These are phyloP conservation scores for Kernera saxatilis DNA, from an alignment of 345 rosid species.

Conservation along the genomic window DNA sequence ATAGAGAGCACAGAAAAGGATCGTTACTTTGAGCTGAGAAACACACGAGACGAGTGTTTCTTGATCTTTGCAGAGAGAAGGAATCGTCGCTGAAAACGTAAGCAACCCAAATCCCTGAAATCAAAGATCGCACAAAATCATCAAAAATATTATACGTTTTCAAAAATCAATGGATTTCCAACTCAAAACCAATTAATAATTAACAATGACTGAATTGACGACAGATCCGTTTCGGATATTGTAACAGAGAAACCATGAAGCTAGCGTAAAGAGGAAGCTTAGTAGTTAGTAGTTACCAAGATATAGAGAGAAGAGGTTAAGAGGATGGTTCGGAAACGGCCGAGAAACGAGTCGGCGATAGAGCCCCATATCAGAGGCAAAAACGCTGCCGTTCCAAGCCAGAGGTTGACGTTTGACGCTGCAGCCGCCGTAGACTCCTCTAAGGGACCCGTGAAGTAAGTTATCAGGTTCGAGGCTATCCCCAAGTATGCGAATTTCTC, in stretches of 20 bases:
- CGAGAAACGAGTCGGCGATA: slow-evolving; percentile 45
- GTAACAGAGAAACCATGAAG: no score
- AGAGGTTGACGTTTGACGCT: slow-evolving; percentile 40
- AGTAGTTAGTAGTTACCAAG: slow-evolving; percentile 2
- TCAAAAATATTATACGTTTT: neutral
- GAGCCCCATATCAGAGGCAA: slow-evolving; percentile 42
- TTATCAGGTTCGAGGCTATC: slow-evolving; percentile 7
- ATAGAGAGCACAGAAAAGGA: slow-evolving; percentile 23
- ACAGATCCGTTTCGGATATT: no score
- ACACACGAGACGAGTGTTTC: slow-evolving; percentile 22
- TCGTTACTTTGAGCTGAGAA: slow-evolving; percentile 23
- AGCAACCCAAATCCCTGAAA: slow-evolving; percentile 48
- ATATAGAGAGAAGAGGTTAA: slow-evolving; percentile 34
- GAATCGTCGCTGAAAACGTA: slow-evolving; percentile 52
- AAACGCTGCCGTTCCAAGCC: slow-evolving; percentile 36
- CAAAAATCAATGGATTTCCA: no score
- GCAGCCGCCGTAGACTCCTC: slow-evolving; percentile 42
- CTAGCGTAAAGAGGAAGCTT: neutral
- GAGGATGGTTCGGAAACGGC: slow-evolving; percentile 44
- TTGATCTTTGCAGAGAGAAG: slow-evolving; percentile 25
- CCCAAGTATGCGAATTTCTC: slow-evolving; percentile 44
- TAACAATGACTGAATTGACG: no score
- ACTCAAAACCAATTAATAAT: no score
- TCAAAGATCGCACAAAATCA: neutral
- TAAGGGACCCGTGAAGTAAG: slow-evolving; percentile 41